A percentile compares a stretch with the other conserved stretches of the same genome.
These are phyloP conservation scores for Colletotrichum lupini DNA, from an alignment of 2,329 filamentous ascomycete genomes.

Conservation along the genomic window DNA sequence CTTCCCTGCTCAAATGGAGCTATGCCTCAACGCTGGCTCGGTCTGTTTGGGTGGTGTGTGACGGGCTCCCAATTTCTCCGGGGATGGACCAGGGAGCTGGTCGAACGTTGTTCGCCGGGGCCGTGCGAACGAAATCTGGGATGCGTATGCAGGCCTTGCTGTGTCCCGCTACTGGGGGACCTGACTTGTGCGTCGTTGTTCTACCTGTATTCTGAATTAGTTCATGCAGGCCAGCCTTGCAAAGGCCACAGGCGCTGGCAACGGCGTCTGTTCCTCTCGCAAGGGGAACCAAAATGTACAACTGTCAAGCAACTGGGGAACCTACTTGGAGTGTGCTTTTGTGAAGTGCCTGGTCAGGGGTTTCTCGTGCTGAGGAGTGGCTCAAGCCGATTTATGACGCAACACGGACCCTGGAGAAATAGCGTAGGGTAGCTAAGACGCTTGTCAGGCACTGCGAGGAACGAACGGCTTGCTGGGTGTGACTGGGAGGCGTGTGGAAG, in stretches of 20 bases:
- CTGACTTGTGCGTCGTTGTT: conserved; percentile 20
- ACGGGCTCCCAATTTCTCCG: conserved; percentile 32
- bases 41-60: conserved; percentile 25
- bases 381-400: conserved; percentile 27
- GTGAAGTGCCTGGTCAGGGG: conserved; percentile 8
- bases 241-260: conserved; percentile 22
- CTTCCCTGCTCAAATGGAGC: conserved; percentile 12
- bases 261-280: neutral
- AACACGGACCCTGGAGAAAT: conserved; percentile 12
- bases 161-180: conserved; percentile 27
- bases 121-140: conserved; percentile 30
- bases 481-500: conserved; percentile 3
- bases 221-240: conserved; percentile 36
- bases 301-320: conserved; percentile 17
- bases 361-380: conserved; percentile 14
- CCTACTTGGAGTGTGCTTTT: neutral
- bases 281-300: conserved; percentile 27
- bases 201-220: conserved; percentile 33
- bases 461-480: conserved; percentile 5
- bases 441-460: neutral
- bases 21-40: conserved; percentile 15
- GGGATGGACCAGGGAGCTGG: conserved; percentile 34
- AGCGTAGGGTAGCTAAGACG: neutral
- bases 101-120: conserved; percentile 32
- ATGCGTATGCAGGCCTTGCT: conserved; percentile 31